phyloP scores from a whole-genome alignment of 345 rosid species.

The Microthlaspi erraticum region DNA sequence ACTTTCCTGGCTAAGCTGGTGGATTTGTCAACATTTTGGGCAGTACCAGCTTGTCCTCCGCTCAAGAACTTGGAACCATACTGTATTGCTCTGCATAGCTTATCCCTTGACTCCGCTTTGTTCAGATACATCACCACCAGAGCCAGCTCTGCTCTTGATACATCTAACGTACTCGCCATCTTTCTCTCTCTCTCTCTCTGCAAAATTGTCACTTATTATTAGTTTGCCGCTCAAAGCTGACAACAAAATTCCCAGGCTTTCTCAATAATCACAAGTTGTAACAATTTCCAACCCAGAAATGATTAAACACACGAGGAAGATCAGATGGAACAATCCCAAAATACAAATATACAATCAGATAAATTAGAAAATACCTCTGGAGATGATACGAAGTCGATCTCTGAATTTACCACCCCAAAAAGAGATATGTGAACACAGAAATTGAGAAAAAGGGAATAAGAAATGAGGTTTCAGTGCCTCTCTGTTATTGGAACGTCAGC shows the following conservation, averaged over 20 bases:
- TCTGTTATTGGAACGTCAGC: constrained; percentile 33
- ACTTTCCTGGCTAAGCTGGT: constrained; percentile 98
- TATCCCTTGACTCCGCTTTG: constrained; percentile 99
- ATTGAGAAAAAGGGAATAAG: background rate
- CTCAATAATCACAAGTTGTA: background rate
- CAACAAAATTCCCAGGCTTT: constrained; percentile 1
- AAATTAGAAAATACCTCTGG: constrained; percentile 22
- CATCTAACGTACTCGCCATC: constrained; percentile 81
- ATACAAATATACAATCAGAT: background rate
- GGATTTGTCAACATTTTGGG: constrained; percentile 91
- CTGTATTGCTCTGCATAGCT: constrained; percentile 98
- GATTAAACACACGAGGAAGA: background rate
- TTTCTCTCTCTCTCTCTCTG: constrained; percentile 21
- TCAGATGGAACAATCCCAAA: background rate
- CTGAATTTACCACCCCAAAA: background rate
- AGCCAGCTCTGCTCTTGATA: constrained; percentile 86
- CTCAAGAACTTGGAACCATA: constrained; percentile 96
- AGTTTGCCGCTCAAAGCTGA: background rate
- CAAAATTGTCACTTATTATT: background rate
- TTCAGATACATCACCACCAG: constrained; percentile 88
- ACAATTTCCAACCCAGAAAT: background rate
- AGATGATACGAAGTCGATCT: constrained; percentile 11
- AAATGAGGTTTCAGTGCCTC: constrained; percentile 14
- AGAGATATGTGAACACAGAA: constrained; percentile 24
- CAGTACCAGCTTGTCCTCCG: constrained; percentile 85